Percentiles rank a stretch among this genome's conserved stretches.
phyloP scores from a whole-genome alignment of 192 early-diverging fungal genomes.

The Cetraspora pellucida region DNA sequence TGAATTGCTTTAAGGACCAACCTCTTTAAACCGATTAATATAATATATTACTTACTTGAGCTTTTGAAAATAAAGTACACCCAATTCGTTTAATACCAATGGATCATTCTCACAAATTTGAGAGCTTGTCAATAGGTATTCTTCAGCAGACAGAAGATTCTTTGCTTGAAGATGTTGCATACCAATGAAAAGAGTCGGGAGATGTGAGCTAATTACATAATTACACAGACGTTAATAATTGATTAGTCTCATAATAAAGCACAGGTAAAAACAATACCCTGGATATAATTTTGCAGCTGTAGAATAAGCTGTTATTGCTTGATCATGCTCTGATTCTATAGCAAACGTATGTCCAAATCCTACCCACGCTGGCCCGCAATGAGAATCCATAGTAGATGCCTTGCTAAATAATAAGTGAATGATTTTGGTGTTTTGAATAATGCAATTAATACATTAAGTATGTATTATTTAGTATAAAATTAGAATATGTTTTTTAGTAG shows the following conservation, averaged over 20 bases:
- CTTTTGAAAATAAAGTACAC: conserved; percentile 57
- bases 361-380: conserved; percentile 75
- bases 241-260: not conserved
- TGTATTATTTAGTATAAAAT: too few relatives aligned
- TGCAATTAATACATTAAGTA: too few relatives aligned
- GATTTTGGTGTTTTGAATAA: too few relatives aligned
- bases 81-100: conserved; percentile 72
- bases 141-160: conserved; percentile 59
- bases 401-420: conserved; percentile 48
- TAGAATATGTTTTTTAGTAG: too few relatives aligned
- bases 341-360: conserved; percentile 82
- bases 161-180: conserved; percentile 71
- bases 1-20: conserved; percentile 1
- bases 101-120: conserved; percentile 65
- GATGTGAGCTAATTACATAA: conserved; percentile 56
- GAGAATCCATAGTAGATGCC: conserved; percentile 59
- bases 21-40: not conserved
- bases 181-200: conserved; percentile 74
- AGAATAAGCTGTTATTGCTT: conserved; percentile 74
- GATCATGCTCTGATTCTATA: conserved; percentile 72
- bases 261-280: conserved; percentile 54
- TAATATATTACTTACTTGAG: conserved; percentile 48
- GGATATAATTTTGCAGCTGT: conserved; percentile 62
- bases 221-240: not conserved
- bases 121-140: conserved; percentile 59